phyloP scores from a whole-genome alignment of 2,329 filamentous ascomycete genomes.

The Magnaporthiopsis incrustans region DNA sequence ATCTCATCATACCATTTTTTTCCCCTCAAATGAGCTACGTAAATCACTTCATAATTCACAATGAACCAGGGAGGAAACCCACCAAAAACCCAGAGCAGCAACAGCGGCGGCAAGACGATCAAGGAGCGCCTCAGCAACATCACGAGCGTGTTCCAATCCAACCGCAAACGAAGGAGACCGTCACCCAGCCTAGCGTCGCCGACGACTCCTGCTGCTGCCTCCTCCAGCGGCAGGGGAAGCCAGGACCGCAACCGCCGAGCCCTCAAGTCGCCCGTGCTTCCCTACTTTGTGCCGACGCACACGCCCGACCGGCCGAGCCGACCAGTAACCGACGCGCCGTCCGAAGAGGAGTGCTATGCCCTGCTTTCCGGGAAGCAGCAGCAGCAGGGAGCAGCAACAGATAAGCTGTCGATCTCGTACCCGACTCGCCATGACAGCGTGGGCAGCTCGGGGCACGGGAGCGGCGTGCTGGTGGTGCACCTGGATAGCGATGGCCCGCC shows the following conservation, averaged over 20 bases:
- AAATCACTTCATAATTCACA: neutral
- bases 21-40: neutral
- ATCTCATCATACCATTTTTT: neutral
- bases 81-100: neutral
- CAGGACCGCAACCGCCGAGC: neutral
- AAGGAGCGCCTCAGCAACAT: constrained; percentile 1
- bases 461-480: neutral
- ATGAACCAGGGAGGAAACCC: neutral
- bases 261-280: neutral
- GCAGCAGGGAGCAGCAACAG: neutral
- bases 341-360: constrained; percentile 20
- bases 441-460: neutral
- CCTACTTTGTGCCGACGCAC: constrained; percentile 11
- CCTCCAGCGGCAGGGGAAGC: neutral
- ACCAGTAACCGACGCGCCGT: constrained; percentile 16
- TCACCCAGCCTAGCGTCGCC: no score
- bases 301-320: constrained; percentile 19
- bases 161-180: neutral
- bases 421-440: neutral
- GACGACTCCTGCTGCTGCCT: no score
- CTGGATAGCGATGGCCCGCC: neutral
- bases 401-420: neutral
- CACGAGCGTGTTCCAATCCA: neutral
- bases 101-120: no score
- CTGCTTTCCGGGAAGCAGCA: constrained; percentile 7